These are phyloP conservation scores for Poronia punctata DNA, from an alignment of 495 filamentous ascomycete species.

Conservation along the genomic window DNA sequence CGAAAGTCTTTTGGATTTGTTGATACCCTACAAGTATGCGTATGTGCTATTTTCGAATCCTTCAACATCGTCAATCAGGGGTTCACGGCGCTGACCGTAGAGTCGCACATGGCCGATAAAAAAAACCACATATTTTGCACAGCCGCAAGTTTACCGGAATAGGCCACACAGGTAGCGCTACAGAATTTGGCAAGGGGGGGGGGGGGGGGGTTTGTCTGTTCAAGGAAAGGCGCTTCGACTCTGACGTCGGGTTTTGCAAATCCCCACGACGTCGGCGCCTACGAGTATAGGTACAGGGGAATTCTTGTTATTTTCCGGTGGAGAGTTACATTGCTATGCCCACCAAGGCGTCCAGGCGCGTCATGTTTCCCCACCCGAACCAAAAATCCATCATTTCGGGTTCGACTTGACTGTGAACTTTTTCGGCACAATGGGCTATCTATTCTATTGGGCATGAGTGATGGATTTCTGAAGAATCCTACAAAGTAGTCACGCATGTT, in stretches of 20 bases:
- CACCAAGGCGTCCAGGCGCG: conserved; percentile 3
- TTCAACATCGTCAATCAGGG: conserved; percentile 2
- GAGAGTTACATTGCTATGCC: conserved; percentile 12
- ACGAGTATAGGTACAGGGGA: conserved; percentile 1
- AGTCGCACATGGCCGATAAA: background rate
- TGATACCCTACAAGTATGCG: conserved; percentile 4
- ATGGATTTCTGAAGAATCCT: too few relatives aligned
- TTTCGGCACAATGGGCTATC: conserved; percentile 7
- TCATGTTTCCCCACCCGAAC: conserved; percentile 9
- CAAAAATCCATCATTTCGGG: conserved; percentile 2
- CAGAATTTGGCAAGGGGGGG: too few relatives aligned
- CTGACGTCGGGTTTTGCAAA: conserved; percentile 1
- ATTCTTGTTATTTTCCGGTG: conserved; percentile 7
- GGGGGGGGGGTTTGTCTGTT: too few relatives aligned
- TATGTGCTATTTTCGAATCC: conserved; percentile 7
- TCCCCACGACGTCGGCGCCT: conserved; percentile 6
- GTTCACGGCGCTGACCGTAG: conserved; percentile 9
- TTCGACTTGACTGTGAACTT: background rate
- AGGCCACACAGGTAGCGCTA: conserved; percentile 5
- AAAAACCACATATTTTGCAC: conserved; percentile 4
- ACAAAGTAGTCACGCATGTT: too few relatives aligned
- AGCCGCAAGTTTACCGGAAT: conserved; percentile 12
- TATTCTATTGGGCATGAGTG: too few relatives aligned
- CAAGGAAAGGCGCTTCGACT: conserved; percentile 6
- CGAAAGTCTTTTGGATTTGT: too few relatives aligned